Base-by-base conservation (phyloP, 768 basidiomycete genomes). In the Trametes villosa region DNA sequence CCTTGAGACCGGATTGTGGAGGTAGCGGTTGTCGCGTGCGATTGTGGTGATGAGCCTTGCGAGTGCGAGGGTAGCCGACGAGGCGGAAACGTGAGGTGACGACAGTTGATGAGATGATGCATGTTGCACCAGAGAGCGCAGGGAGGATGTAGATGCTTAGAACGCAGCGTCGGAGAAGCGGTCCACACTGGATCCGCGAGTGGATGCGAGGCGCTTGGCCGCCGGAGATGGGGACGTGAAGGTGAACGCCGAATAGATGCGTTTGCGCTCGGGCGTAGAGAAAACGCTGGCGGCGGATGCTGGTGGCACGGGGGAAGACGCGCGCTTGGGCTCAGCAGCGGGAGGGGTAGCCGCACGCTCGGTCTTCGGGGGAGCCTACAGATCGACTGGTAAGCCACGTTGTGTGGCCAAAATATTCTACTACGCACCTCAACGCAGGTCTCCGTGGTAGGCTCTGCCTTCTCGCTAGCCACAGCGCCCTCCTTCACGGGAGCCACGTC, bases 211-310 rank as follows among this genome's bases (percentile, higher is more conserved):
- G 56, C 85, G 85, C 58, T 82, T 75, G 53, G 82, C 80, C 1
- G 83, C 78, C 11, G 83, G 85, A 1, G 87, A 87, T 8, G 91
- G 91, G 1, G 89, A 87, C 17, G 86, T 82, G 76, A 92, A 92
- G 3, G 90, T 92, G 70, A 92, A 92, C 4, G 88, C 81, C 22
- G 88, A 79, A 70, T 89, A 90, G 60, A 86, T 86, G 60, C 79
- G 81, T 68, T 86, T 85, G 67, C 89, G 85, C 68, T 92, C 87
- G 4, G 91, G 89, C 4, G 90, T 91, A 18, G 86, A 84, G 64
- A 91, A 86, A n/a, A 76, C 54, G 72, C 76, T 34, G 9, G 68
- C 62, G 47, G 67, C 64, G 44, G 69, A 60, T 46, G 72, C 60
- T 56, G 69, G 66, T 27, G 66, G 57, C 11, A 75, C 68, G 34